phyloP scores from a whole-genome alignment of 176 grass and related monocot species.

The Elaeis guineensis region DNA sequence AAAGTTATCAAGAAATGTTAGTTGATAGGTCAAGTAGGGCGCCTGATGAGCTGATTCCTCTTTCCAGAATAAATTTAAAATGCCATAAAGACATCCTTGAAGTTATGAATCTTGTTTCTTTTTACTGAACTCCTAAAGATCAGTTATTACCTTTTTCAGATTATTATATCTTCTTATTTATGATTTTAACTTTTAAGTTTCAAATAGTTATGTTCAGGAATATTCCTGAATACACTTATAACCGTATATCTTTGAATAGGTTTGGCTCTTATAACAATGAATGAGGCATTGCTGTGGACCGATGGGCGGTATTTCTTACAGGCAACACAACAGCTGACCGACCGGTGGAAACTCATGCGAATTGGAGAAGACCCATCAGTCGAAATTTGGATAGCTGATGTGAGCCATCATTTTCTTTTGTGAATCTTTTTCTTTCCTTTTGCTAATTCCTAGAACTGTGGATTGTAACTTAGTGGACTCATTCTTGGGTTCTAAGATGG shows the following conservation, averaged over 20 bases:
- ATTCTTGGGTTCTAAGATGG: no score
- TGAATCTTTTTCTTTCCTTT: background rate
- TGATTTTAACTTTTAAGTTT: background rate
- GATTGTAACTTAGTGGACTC: no score
- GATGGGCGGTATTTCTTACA: slow-evolving; percentile 98
- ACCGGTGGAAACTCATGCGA: slow-evolving; percentile 81
- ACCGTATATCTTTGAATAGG: slow-evolving; percentile 36
- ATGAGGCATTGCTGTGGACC: slow-evolving; percentile 87
- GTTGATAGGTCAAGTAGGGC: no score
- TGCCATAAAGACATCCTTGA: no score
- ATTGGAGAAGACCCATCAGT: slow-evolving; percentile 88
- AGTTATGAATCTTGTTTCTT: no score
- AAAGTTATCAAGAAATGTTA: no score
- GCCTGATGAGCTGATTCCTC: no score
- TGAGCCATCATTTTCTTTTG: slow-evolving; percentile 26
- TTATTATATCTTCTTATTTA: background rate
- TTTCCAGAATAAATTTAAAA: no score
- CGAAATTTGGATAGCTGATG: slow-evolving; percentile 77
- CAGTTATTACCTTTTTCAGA: no score
- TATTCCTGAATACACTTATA: slow-evolving; percentile 1
- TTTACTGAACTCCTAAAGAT: no score
- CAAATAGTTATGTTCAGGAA: background rate
- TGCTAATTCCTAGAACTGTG: background rate
- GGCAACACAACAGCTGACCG: slow-evolving; percentile 59
- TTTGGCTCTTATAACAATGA: slow-evolving; percentile 86